These are phyloP conservation scores for Begonia peltatifolia DNA, from an alignment of 306 rosid genomes.

Conservation along the genomic window DNA sequence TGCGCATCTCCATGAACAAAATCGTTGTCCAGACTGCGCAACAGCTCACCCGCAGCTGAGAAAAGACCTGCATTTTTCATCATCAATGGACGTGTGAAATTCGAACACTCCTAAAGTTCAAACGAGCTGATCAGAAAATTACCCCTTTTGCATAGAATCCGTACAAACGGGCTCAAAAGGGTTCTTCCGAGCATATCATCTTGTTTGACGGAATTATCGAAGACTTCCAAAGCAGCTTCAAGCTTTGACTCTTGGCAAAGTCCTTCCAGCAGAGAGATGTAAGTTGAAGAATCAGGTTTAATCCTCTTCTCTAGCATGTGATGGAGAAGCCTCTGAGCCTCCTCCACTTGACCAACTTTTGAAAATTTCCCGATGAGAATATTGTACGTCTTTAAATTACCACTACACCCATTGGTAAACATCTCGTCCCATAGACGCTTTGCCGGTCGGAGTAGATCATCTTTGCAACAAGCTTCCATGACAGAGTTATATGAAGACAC, in stretches of 20 bases:
- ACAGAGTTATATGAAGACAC: slow-evolving; percentile 50
- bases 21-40: slow-evolving; percentile 29
- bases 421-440: slow-evolving; percentile 92
- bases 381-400: slow-evolving; percentile 71
- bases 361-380: slow-evolving; percentile 51
- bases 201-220: slow-evolving; percentile 38
- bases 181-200: slow-evolving; percentile 37
- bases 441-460: slow-evolving; percentile 73
- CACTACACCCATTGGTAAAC: slow-evolving; percentile 62
- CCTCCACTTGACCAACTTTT: slow-evolving; percentile 53
- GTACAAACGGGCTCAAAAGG: slow-evolving; percentile 33
- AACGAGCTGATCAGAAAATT: slow-evolving; percentile 1
- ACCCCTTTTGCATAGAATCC: slow-evolving; percentile 55
- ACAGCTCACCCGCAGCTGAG: slow-evolving; percentile 48
- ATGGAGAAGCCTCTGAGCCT: slow-evolving; percentile 55
- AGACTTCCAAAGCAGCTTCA: slow-evolving; percentile 59
- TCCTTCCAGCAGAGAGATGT: slow-evolving; percentile 52
- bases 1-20: slow-evolving; percentile 35
- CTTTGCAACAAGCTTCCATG: slow-evolving; percentile 81
- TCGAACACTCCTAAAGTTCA: background rate
- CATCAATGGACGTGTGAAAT: background rate
- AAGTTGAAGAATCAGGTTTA: slow-evolving; percentile 45
- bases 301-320: slow-evolving; percentile 60
- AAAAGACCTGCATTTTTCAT: slow-evolving; percentile 41
- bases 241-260: slow-evolving; percentile 47